Evolutionary conservation across 2,329 filamentous ascomycete species (phyloP).

Genomic region (Beauveria australis): DNA sequence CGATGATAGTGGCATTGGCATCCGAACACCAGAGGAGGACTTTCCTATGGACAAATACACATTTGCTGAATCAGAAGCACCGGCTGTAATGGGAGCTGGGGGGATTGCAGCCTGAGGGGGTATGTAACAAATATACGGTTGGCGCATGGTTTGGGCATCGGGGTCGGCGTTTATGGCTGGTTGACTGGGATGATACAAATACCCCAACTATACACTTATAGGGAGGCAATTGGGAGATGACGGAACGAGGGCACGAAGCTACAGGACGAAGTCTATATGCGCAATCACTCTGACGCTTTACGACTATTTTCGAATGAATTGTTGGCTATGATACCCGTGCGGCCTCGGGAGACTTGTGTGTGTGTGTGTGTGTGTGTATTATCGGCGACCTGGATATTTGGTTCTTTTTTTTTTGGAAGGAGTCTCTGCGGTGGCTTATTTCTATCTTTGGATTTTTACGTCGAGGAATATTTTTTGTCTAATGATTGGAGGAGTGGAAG

Average conservation of each 20-base stretch:
- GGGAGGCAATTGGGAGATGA: slow-evolving; percentile 8
- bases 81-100: slow-evolving; percentile 24
- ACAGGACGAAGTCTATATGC: slow-evolving; percentile 1
- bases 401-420: slow-evolving; percentile 1
- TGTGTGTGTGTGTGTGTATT: slow-evolving; percentile 7
- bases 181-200: slow-evolving; percentile 7
- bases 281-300: background rate
- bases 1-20: slow-evolving; percentile 70
- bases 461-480: slow-evolving; percentile 9
- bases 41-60: slow-evolving; percentile 53
- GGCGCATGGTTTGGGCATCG: slow-evolving; percentile 7
- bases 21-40: slow-evolving; percentile 59
- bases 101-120: slow-evolving; percentile 19
- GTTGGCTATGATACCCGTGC: slow-evolving; percentile 3
- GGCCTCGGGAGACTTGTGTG: background rate
- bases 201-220: slow-evolving; percentile 7
- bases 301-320: background rate
- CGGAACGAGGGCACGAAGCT: slow-evolving; percentile 7
- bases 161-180: slow-evolving; percentile 10
- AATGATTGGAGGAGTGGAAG: slow-evolving; percentile 4
- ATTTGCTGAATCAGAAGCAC: slow-evolving; percentile 30
- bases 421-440: background rate
- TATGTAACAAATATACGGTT: background rate
- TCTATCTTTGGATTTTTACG: slow-evolving; percentile 6
- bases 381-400: slow-evolving; percentile 8